These are phyloP conservation scores for Trebouxiophyceae sp. DNA, from an alignment of 163 green algal species.

Conservation along the genomic window DNA sequence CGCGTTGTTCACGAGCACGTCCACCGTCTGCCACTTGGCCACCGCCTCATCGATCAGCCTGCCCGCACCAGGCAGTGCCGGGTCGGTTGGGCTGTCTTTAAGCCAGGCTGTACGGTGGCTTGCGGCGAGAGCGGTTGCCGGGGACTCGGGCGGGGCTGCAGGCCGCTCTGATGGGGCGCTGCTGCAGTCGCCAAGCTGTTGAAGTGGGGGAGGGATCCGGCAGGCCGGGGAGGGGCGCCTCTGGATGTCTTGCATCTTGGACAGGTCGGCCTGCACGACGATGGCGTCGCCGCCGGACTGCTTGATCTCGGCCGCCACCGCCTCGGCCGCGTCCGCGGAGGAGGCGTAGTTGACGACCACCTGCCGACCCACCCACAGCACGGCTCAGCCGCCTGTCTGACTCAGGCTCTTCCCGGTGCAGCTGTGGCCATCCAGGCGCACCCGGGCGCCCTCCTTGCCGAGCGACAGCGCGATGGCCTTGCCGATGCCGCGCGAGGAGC, in stretches of 20 bases:
- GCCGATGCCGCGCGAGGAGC: slow-evolving; percentile 87
- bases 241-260: slow-evolving; percentile 63
- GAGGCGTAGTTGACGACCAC: slow-evolving; percentile 82
- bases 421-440: slow-evolving; percentile 21
- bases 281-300: slow-evolving; percentile 76
- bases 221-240: slow-evolving; percentile 3
- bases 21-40: slow-evolving; percentile 59
- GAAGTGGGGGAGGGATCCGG: too few species aligned
- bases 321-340: slow-evolving; percentile 70
- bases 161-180: too few species aligned
- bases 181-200: too few species aligned
- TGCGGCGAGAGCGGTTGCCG: too few species aligned
- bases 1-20: slow-evolving; percentile 69
- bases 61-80: too few species aligned
- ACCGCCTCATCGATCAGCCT: slow-evolving; percentile 46
- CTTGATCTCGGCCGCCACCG: slow-evolving; percentile 69
- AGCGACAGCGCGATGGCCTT: slow-evolving; percentile 79
- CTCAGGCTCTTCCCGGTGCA: too few species aligned
- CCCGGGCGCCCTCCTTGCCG: slow-evolving; percentile 57
- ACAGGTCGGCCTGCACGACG: slow-evolving; percentile 65
- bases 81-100: too few species aligned
- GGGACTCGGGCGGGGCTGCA: too few species aligned
- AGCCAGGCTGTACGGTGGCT: too few species aligned
- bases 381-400: too few species aligned
- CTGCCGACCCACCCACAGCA: slow-evolving; percentile 24